Evolutionary conservation across 202 grass and related monocot genomes (phyloP).

Genomic region (Panicum virgatum): DNA sequence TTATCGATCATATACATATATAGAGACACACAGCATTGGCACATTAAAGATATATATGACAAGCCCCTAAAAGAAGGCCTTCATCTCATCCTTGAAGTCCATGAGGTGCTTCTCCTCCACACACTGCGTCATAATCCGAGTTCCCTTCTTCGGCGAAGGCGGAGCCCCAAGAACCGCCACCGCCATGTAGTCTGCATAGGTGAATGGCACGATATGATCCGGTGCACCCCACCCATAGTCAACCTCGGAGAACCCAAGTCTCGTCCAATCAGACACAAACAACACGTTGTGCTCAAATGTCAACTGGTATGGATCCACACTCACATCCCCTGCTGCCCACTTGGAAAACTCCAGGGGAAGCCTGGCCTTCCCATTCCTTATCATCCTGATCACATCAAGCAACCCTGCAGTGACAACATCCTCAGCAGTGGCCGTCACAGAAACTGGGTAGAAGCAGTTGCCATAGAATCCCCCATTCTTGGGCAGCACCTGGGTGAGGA

Average conservation of each 20-base stretch:
- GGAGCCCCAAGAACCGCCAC: slow-evolving; percentile 56
- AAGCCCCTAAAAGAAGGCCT: slow-evolving; percentile 44
- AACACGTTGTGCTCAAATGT: slow-evolving; percentile 50
- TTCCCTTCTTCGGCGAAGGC: slow-evolving; percentile 45
- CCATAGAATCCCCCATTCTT: slow-evolving; percentile 61
- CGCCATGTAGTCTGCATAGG: slow-evolving; percentile 54
- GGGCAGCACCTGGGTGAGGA: slow-evolving; percentile 36
- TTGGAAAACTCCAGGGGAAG: slow-evolving; percentile 41
- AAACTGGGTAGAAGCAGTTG: slow-evolving; percentile 70
- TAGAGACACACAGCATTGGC: not conserved
- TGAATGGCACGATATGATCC: slow-evolving; percentile 62
- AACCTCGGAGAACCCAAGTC: slow-evolving; percentile 64
- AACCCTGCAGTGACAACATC: slow-evolving; percentile 19
- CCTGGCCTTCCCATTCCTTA: slow-evolving; percentile 61
- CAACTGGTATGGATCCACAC: slow-evolving; percentile 50
- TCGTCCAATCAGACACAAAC: slow-evolving; percentile 75
- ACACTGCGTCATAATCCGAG: slow-evolving; percentile 61
- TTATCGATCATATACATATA: not conserved
- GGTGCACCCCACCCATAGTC: slow-evolving; percentile 78
- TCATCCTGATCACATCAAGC: slow-evolving; percentile 55
- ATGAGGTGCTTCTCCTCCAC: slow-evolving; percentile 48
- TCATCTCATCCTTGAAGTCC: slow-evolving; percentile 58
- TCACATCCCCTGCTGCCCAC: slow-evolving; percentile 48
- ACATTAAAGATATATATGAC: not conserved
- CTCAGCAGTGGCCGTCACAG: slow-evolving; percentile 21